Percentiles rank a stretch among this genome's conserved stretches.
These are phyloP conservation scores for Candolleomyces aberdarensis DNA, from an alignment of 768 basidiomycete species.

Conservation along the genomic window DNA sequence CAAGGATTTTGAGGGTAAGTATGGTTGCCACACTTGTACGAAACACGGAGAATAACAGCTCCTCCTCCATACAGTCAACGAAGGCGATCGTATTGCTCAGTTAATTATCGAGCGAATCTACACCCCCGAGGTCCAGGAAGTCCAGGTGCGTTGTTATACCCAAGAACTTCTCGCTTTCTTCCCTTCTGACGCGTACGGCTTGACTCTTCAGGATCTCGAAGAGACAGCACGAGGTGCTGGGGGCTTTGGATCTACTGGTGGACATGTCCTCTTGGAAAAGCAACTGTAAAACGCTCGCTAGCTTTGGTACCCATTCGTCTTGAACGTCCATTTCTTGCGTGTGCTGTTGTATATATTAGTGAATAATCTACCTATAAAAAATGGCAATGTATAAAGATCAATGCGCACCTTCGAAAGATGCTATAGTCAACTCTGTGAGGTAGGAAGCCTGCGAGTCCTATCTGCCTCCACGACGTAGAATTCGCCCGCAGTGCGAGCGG, in stretches of 20 bases:
- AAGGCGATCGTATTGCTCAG: slow-evolving; percentile 96
- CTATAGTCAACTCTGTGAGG: slow-evolving; percentile 5
- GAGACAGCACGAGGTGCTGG: slow-evolving; percentile 79
- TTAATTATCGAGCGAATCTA: slow-evolving; percentile 89
- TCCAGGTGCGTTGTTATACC: slow-evolving; percentile 54
- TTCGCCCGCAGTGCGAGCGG: slow-evolving; percentile 46
- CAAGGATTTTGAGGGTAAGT: slow-evolving; percentile 79
- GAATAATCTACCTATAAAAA: background rate
- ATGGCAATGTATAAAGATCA: background rate
- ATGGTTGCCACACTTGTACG: slow-evolving; percentile 5
- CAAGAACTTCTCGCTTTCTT: slow-evolving; percentile 2
- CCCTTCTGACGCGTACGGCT: background rate
- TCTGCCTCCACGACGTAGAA: slow-evolving; percentile 66
- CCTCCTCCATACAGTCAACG: slow-evolving; percentile 55
- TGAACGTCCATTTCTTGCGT: slow-evolving; percentile 5
- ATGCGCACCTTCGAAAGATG: background rate
- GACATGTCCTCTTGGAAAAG: slow-evolving; percentile 52
- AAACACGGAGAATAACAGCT: background rate
- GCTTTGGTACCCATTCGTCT: background rate
- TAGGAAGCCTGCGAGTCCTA: slow-evolving; percentile 19
- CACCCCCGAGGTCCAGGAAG: slow-evolving; percentile 83
- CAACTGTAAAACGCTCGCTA: slow-evolving; percentile 8
- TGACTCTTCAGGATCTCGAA: slow-evolving; percentile 63
- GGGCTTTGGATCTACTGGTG: slow-evolving; percentile 96
- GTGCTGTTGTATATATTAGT: slow-evolving; percentile 1